A percentile compares a stretch with the other conserved stretches of the same genome.
These are phyloP conservation scores for Alternaria novae-zelandiae DNA, from an alignment of 2,329 filamentous ascomycete species.

Conservation along the genomic window DNA sequence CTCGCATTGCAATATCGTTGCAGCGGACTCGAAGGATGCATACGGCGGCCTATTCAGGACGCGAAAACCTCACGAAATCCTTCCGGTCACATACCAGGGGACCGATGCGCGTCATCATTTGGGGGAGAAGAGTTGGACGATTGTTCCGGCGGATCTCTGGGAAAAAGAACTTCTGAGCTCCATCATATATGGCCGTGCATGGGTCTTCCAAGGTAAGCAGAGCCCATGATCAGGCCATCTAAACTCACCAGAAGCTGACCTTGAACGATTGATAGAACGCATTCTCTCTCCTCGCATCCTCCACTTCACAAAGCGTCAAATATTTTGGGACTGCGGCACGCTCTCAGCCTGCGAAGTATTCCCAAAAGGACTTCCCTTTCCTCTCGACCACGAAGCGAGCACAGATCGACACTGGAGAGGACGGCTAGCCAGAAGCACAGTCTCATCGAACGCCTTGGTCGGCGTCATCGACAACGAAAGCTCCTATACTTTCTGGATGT, in stretches of 20 bases:
- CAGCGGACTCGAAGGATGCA: not conserved
- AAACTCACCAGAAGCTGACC: not conserved
- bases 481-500: conserved; percentile 22
- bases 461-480: not conserved
- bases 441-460: not conserved
- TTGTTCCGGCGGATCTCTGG: conserved; percentile 7
- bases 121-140: not conserved
- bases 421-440: not conserved
- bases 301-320: conserved; percentile 20
- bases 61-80: not conserved
- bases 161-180: not conserved
- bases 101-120: not conserved
- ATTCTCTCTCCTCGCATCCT: conserved; percentile 22
- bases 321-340: conserved; percentile 30
- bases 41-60: not conserved
- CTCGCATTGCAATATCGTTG: not conserved
- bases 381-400: not conserved
- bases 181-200: conserved; percentile 11
- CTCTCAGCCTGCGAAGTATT: conserved; percentile 18
- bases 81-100: not conserved
- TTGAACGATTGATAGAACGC: conserved; percentile 5
- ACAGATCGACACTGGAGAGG: not conserved
- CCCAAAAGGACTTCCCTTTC: not conserved
- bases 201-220: conserved; percentile 19
- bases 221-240: not conserved